Conservation (phyloP, 495 filamentous ascomycete genomes). For the Annulohypoxylon stygium region DNA sequence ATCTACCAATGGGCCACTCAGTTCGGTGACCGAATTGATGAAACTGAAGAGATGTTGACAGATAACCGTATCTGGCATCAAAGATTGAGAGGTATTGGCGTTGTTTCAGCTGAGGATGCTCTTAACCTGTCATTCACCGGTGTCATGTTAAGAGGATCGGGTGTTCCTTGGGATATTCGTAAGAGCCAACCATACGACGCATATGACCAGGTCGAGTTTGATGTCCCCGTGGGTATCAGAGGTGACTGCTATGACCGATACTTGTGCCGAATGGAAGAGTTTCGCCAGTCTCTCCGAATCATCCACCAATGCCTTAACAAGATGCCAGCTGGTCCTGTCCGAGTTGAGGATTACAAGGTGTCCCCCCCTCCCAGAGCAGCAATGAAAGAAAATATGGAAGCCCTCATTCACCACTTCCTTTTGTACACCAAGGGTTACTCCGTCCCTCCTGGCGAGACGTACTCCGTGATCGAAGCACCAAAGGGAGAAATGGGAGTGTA, state of each 20-base stretch:
- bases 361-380: slow-evolving; percentile 95
- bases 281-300: slow-evolving; percentile 96
- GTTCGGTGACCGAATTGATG: slow-evolving; percentile 98
- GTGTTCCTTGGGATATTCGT: slow-evolving; percentile 97
- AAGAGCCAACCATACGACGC: slow-evolving; percentile 97
- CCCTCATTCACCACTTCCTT: slow-evolving; percentile 98
- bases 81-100: slow-evolving; percentile 90
- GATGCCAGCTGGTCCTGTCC: slow-evolving; percentile 94
- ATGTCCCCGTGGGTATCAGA: slow-evolving; percentile 95
- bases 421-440: slow-evolving; percentile 98
- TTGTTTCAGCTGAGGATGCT: slow-evolving; percentile 90
- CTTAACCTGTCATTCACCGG: slow-evolving; percentile 96
- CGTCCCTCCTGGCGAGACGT: slow-evolving; percentile 98
- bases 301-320: slow-evolving; percentile 99
- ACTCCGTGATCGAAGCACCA: slow-evolving; percentile 96
- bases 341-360: slow-evolving; percentile 99
- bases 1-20: slow-evolving; percentile 99
- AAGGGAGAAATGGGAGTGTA: slow-evolving; percentile 99
- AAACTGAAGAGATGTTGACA: slow-evolving; percentile 97
- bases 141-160: slow-evolving; percentile 97
- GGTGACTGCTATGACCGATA: slow-evolving; percentile 99
- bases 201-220: slow-evolving; percentile 97
- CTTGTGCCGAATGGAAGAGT: slow-evolving; percentile 99
- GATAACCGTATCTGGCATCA: slow-evolving; percentile 99
- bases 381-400: slow-evolving; percentile 99